A percentile compares a stretch with the other conserved stretches of the same genome.
Conservation (phyloP, 2,329 filamentous ascomycete species). For the Tothia fuscella region DNA sequence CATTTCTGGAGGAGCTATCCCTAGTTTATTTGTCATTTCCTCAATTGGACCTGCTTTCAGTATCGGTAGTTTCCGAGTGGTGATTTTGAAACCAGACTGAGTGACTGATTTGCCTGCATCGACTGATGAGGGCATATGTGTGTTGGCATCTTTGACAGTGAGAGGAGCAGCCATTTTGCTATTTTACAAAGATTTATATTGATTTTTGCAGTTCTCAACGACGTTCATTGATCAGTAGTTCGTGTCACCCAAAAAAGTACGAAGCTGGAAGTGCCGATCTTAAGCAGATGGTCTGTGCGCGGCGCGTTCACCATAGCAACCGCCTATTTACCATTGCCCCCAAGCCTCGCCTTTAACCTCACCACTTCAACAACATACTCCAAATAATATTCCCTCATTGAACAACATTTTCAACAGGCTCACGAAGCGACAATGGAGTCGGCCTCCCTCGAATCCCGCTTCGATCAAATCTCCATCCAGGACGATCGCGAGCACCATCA, state of each 20-base stretch:
- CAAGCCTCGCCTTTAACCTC: background rate
- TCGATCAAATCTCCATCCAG: slow-evolving; percentile 8
- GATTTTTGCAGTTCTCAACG: no score
- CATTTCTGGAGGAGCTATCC: slow-evolving; percentile 92
- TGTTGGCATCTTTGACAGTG: background rate
- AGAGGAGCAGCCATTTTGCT: background rate
- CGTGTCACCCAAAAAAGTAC: no score
- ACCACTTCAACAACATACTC: background rate
- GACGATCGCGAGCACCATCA: slow-evolving; percentile 5
- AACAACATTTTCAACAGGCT: background rate
- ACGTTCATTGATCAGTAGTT: no score
- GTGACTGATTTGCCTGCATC: slow-evolving; percentile 24
- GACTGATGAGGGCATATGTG: slow-evolving; percentile 1
- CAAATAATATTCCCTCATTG: background rate
- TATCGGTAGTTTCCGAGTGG: slow-evolving; percentile 84
- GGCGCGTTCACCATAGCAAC: no score
- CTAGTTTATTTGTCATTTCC: slow-evolving; percentile 62
- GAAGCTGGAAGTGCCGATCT: no score
- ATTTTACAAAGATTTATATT: background rate
- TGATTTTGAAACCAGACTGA: slow-evolving; percentile 53
- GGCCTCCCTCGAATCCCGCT: slow-evolving; percentile 4
- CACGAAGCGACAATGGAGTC: background rate
- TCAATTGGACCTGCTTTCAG: slow-evolving; percentile 87
- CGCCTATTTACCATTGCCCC: background rate
- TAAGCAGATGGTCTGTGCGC: no score